Conservation (phyloP, 257 asterid species). For the Jacaranda copaia region DNA sequence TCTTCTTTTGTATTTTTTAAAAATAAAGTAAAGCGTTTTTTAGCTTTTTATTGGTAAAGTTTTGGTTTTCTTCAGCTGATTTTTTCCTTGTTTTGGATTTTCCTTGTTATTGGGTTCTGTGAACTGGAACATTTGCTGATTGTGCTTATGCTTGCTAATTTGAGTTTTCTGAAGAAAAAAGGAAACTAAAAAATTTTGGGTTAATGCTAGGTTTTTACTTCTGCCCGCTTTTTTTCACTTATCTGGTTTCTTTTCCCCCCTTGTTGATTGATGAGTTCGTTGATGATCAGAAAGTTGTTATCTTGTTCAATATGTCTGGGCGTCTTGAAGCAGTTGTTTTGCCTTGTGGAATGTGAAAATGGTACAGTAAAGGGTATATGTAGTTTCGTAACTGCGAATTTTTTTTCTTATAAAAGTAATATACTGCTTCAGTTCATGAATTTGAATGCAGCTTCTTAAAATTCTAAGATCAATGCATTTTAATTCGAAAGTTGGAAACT, state of each 20-base stretch:
- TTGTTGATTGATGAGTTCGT: conserved; percentile 16
- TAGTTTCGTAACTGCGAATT: not conserved
- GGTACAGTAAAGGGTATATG: not conserved
- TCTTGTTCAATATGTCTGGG: not conserved
- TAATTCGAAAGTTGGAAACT: not conserved
- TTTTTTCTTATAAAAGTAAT: not conserved
- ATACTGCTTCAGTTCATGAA: not conserved
- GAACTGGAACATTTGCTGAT: conserved; percentile 2
- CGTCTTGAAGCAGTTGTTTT: not conserved
- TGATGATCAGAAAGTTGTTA: conserved; percentile 7
- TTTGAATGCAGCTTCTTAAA: conserved; percentile 16
- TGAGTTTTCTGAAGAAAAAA: conserved; percentile 4
- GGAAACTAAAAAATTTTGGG: not conserved
- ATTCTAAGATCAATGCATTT: not conserved
- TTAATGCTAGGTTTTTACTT: conserved; percentile 3
- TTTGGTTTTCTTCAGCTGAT: not conserved
- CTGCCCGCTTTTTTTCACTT: not conserved
- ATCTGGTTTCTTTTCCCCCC: too few species aligned
- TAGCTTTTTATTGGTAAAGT: conserved; percentile 1
- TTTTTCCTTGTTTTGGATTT: not conserved
- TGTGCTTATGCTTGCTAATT: conserved; percentile 29
- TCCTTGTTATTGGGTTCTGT: not conserved
- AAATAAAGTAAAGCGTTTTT: conserved; percentile 12
- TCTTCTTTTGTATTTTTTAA: not conserved
- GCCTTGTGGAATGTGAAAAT: conserved; percentile 1